Conservation (phyloP, 2,329 filamentous ascomycete species). For the Lachnellula subtilissima region DNA sequence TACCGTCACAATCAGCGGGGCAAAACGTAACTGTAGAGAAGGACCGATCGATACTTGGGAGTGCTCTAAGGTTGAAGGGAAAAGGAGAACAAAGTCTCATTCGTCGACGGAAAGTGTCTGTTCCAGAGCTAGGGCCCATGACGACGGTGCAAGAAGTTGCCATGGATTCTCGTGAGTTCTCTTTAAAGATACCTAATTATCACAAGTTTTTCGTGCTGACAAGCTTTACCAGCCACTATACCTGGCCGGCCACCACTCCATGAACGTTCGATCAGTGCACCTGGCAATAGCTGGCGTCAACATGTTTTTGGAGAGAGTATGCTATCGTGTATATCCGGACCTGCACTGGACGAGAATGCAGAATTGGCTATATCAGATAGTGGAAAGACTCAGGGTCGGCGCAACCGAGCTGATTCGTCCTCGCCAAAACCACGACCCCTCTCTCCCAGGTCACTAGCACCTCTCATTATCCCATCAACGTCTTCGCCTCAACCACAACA, state of each 20-base stretch:
- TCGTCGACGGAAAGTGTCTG: constrained; percentile 58
- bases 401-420: constrained; percentile 11
- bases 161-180: constrained; percentile 64
- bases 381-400: constrained; percentile 6
- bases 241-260: constrained; percentile 60
- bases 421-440: constrained; percentile 37
- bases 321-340: constrained; percentile 31
- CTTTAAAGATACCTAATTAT: neutral
- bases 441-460: constrained; percentile 51
- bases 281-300: constrained; percentile 45
- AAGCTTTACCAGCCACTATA: constrained; percentile 52
- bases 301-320: constrained; percentile 36
- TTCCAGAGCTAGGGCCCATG: constrained; percentile 62
- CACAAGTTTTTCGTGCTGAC: constrained; percentile 3
- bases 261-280: constrained; percentile 60
- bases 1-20: constrained; percentile 35
- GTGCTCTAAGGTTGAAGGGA: constrained; percentile 46
- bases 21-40: constrained; percentile 32
- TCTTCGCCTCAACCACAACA: constrained; percentile 12
- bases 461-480: constrained; percentile 49
- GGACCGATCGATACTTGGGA: constrained; percentile 31
- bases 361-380: constrained; percentile 24
- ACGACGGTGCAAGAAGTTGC: constrained; percentile 62
- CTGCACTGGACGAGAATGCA: constrained; percentile 32
- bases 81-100: constrained; percentile 55